Conservation (phyloP, 1,284 basidiomycete species). For the Ceratobasidium sp. region DNA sequence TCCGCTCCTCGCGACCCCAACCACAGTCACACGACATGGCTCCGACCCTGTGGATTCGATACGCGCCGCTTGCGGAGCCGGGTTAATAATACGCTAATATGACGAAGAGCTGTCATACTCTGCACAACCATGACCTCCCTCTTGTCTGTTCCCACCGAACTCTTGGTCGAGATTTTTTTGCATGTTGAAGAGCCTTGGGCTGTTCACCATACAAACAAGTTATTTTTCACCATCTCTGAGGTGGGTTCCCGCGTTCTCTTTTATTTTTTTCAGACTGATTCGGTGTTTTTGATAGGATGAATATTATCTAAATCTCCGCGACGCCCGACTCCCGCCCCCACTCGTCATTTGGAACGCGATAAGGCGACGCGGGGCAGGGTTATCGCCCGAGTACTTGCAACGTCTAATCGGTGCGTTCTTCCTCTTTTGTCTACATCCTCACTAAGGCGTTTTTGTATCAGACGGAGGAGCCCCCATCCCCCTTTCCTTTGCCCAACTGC, state of each 20-base stretch:
- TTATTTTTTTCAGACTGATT: not conserved
- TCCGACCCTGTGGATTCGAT: not conserved
- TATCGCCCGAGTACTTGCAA: slow-evolving; percentile 36
- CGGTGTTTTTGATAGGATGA: slow-evolving; percentile 21
- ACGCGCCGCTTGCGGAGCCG: slow-evolving; percentile 18
- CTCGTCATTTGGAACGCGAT: slow-evolving; percentile 39
- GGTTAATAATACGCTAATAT: slow-evolving; percentile 8
- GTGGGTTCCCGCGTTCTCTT: not conserved
- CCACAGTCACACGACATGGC: not conserved
- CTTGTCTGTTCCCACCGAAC: slow-evolving; percentile 19
- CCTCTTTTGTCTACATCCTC: not conserved
- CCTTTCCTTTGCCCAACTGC: slow-evolving; percentile 33
- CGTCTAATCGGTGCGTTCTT: slow-evolving; percentile 27
- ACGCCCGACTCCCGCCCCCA: slow-evolving; percentile 22
- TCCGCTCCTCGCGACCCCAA: too few relatives aligned
- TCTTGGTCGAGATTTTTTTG: slow-evolving; percentile 15
- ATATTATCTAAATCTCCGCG: slow-evolving; percentile 29
- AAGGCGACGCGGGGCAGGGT: slow-evolving; percentile 5
- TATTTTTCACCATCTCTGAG: slow-evolving; percentile 33
- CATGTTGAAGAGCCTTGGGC: slow-evolving; percentile 37
- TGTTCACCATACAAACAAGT: slow-evolving; percentile 19
- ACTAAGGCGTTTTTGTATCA: not conserved
- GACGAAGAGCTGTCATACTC: slow-evolving; percentile 15
- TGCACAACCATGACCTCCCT: slow-evolving; percentile 17
- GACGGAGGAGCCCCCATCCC: slow-evolving; percentile 31